Conservation (phyloP, 495 filamentous ascomycete species). For the Xylaria cubensis region DNA sequence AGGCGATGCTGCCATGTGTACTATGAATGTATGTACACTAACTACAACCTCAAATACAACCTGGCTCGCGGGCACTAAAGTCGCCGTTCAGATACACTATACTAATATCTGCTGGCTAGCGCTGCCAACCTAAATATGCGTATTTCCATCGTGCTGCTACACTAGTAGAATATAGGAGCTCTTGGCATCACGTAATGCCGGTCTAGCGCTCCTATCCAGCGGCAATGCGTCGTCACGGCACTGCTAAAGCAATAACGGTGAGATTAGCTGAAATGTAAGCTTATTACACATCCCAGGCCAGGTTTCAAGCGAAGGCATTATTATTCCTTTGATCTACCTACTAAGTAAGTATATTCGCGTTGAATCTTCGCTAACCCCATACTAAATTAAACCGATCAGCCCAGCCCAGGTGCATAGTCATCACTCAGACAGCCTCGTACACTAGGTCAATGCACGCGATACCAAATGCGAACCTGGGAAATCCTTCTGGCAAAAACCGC, state of each 20-base stretch:
- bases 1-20: neutral
- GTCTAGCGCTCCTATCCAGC: conserved; percentile 1
- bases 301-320: conserved; percentile 2
- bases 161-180: neutral
- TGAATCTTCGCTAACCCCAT: neutral
- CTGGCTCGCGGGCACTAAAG: conserved; percentile 6
- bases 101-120: neutral
- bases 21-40: neutral
- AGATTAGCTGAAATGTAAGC: conserved; percentile 10
- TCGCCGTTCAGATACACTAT: neutral
- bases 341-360: neutral
- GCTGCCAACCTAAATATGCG: neutral
- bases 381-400: neutral
- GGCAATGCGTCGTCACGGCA: conserved; percentile 12
- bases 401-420: neutral
- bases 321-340: neutral
- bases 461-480: too few species aligned
- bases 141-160: neutral
- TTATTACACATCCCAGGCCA: conserved; percentile 9
- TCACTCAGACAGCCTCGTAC: neutral
- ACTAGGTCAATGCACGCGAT: neutral
- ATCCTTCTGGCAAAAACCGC: neutral
- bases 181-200: conserved; percentile 23
- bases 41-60: conserved; percentile 21
- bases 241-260: neutral